Base-by-base conservation (phyloP, 441 rosid genomes). In the Aleurites moluccanus region DNA sequence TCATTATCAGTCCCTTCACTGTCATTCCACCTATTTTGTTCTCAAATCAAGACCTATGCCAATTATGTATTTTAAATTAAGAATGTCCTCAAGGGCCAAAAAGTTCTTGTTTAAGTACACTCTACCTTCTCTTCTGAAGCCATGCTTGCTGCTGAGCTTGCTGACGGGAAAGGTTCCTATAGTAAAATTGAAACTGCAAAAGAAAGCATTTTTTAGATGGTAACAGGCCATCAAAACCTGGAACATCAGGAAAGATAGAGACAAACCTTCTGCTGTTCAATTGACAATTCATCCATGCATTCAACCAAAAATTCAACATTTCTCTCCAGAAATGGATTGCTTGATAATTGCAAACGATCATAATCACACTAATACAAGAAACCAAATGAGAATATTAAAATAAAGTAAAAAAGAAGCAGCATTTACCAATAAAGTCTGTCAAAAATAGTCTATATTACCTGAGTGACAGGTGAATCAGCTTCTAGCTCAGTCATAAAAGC, bases 71-170 rank as follows among this genome's bases (percentile, higher is more conserved):
- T 20, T 28, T 40, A 15, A 72, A 7, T 28, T n/a, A 33, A 61
- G 20, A 62, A 30, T 21, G 63, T 49, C 18, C 16, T 10, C 2
- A 28, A n/a, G 4, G 55, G 15, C 42, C 10, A 42, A 40, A 71
- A 40, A 3, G 40, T 38, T 38, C 15, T 23, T 6, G 6, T 40
- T 30, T 11, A 21, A 44, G 45, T 16, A 28, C 0, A 65, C 35
- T 72, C 42, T 73, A 93, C 99, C 97, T 95, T 85, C 98, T 87
- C 85, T 95, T 95, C 80, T 95, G 99, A 81, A 92, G 92, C 99
- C 99, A 93, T 64, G n/a, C n/a, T n/a, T n/a, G n/a, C n/a, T n/a
- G n/a, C n/a, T n/a, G n/a, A n/a, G 97, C 85, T 86, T 95, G 99
- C 79, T 95, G 98, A 40, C 99, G 96, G 40, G 97, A 88, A 76